Evolutionary conservation across 371 early-diverging fungal species (phyloP).

Genomic region (Dinochytrium kinnereticum): DNA sequence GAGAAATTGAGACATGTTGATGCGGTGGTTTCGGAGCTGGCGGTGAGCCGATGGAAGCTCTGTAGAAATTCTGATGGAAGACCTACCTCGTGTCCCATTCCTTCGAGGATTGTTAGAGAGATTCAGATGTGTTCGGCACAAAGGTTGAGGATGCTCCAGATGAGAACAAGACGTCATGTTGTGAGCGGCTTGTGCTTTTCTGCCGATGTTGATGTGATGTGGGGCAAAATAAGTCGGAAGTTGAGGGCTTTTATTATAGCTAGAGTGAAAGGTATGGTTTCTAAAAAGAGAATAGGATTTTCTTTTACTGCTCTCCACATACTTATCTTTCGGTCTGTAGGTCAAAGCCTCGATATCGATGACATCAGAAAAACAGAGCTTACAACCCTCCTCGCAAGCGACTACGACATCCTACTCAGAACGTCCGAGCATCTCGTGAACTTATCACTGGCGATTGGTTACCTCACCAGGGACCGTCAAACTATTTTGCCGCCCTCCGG

Average conservation of each 20-base stretch:
- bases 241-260: neutral
- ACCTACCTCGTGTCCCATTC: neutral
- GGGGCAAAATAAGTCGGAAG: neutral
- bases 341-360: neutral
- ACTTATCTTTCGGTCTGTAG: neutral
- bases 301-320: neutral
- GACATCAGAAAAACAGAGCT: neutral
- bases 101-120: neutral
- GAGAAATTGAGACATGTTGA: neutral
- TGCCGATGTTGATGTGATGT: conserved; percentile 2
- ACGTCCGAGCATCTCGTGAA: neutral
- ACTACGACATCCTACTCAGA: neutral
- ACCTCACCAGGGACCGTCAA: neutral
- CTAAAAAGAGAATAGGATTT: no score
- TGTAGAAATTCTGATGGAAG: neutral
- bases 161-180: neutral
- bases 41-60: neutral
- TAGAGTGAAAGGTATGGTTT: neutral
- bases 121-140: neutral
- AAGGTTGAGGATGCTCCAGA: neutral
- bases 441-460: neutral
- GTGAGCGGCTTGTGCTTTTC: neutral
- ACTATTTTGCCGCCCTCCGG: neutral
- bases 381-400: neutral
- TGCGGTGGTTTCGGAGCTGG: neutral